A percentile compares a stretch with the other conserved stretches of the same genome.
phyloP scores from a whole-genome alignment of 1,139 yeast genomes.

The Suzukiozyma palmioleophila region DNA sequence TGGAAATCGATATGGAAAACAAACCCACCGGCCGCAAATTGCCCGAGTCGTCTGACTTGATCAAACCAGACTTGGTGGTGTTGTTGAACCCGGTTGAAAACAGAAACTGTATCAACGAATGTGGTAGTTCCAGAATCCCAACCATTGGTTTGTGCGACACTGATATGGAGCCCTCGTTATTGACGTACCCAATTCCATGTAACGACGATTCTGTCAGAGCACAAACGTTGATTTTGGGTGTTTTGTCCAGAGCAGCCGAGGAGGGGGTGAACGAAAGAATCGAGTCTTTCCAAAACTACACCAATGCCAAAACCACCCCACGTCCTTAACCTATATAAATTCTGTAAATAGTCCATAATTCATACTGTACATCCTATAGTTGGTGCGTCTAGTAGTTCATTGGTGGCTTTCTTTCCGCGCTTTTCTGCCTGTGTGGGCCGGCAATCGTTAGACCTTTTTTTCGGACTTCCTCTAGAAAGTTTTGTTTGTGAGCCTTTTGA shows the following conservation, averaged over 20 bases:
- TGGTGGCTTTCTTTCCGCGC: not conserved
- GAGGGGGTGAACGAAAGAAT: constrained; percentile 64
- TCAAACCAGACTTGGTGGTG: constrained; percentile 87
- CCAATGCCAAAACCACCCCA: not conserved
- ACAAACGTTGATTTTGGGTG: constrained; percentile 73
- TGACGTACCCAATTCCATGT: constrained; percentile 93
- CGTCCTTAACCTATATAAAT: not conserved
- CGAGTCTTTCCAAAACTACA: constrained; percentile 12
- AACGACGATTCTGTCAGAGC: constrained; percentile 92
- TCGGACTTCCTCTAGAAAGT: constrained; percentile 21
- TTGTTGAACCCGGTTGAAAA: constrained; percentile 86
- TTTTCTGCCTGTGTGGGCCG: too few relatives aligned
- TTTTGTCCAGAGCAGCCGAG: constrained; percentile 81
- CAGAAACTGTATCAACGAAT: constrained; percentile 76
- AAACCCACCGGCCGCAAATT: constrained; percentile 54
- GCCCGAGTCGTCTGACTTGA: constrained; percentile 39
- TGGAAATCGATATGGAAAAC: constrained; percentile 38
- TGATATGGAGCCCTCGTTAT: constrained; percentile 82
- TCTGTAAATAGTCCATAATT: constrained; percentile 1
- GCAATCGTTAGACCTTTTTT: constrained; percentile 14
- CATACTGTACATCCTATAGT: not conserved
- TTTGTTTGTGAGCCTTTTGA: constrained; percentile 17
- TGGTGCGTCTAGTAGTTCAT: not conserved
- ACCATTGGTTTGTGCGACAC: constrained; percentile 94
- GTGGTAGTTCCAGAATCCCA: constrained; percentile 79